A percentile compares a stretch with the other conserved stretches of the same genome.
Evolutionary conservation across 805 yeast species (phyloP).

Genomic region (Ogataea siamensis): DNA sequence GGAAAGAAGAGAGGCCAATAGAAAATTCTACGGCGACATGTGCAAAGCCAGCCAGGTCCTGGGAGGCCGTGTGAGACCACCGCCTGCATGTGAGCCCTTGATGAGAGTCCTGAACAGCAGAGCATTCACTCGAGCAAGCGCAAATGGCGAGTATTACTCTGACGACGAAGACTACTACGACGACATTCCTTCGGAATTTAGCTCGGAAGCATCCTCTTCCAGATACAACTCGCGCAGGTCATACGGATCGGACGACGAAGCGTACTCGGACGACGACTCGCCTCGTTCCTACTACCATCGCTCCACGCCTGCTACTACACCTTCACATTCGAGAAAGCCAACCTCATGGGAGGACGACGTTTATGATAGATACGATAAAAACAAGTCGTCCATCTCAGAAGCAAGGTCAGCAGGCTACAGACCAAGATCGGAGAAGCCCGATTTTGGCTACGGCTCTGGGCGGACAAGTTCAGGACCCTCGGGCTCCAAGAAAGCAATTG

Average conservation of each 20-base stretch:
- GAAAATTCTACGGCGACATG: constrained; percentile 86
- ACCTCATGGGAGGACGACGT: constrained; percentile 88
- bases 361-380: constrained; percentile 51
- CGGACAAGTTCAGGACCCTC: constrained; percentile 33
- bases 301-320: constrained; percentile 16
- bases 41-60: constrained; percentile 87
- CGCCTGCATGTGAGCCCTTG: constrained; percentile 85
- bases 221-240: constrained; percentile 18
- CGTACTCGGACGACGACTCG: constrained; percentile 42
- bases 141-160: constrained; percentile 47
- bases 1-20: constrained; percentile 96
- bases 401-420: constrained; percentile 32
- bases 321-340: constrained; percentile 16
- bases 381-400: constrained; percentile 26
- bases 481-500: constrained; percentile 70
- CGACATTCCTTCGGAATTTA: constrained; percentile 71
- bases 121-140: constrained; percentile 58
- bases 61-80: constrained; percentile 86
- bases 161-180: constrained; percentile 67
- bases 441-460: constrained; percentile 37
- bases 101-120: constrained; percentile 83
- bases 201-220: constrained; percentile 42
- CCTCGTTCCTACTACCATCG: constrained; percentile 28
- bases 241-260: constrained; percentile 28
- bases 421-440: constrained; percentile 34